Conservation (phyloP, 768 basidiomycete genomes). For the Xerocomellus chrysenteron region DNA sequence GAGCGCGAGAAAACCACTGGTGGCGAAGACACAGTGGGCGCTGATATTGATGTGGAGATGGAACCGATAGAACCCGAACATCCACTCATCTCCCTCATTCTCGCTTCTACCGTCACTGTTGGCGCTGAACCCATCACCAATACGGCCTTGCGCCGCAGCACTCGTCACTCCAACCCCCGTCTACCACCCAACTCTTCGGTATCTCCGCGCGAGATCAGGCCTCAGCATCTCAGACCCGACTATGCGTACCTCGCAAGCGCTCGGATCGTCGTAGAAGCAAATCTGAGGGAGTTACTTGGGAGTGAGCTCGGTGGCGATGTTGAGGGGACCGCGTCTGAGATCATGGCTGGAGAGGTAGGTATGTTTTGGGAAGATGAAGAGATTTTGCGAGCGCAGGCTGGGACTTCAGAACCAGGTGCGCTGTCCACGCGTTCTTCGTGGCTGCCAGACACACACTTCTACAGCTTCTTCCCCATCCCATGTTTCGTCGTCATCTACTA, state of each 20-base stretch:
- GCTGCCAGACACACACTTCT: background rate
- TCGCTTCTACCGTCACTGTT: background rate
- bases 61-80: conserved; percentile 4
- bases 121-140: background rate
- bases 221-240: conserved; percentile 42
- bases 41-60: conserved; percentile 1
- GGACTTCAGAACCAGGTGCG: conserved; percentile 5
- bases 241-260: conserved; percentile 53
- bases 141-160: conserved; percentile 13
- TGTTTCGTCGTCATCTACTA: background rate
- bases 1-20: background rate
- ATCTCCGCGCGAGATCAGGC: conserved; percentile 20
- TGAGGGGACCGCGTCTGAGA: background rate
- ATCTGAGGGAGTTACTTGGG: conserved; percentile 41
- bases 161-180: conserved; percentile 19
- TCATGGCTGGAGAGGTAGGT: conserved; percentile 5
- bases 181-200: conserved; percentile 10
- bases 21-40: background rate
- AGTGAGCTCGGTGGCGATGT: background rate
- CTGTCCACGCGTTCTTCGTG: background rate
- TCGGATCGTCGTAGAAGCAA: conserved; percentile 51
- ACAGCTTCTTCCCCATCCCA: background rate
- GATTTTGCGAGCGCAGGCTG: background rate
- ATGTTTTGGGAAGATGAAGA: conserved; percentile 32
- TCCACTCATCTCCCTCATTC: conserved; percentile 12